Evolutionary conservation across 768 basidiomycete genomes (phyloP).

Genomic region (Rhodotorula diobovata): DNA sequence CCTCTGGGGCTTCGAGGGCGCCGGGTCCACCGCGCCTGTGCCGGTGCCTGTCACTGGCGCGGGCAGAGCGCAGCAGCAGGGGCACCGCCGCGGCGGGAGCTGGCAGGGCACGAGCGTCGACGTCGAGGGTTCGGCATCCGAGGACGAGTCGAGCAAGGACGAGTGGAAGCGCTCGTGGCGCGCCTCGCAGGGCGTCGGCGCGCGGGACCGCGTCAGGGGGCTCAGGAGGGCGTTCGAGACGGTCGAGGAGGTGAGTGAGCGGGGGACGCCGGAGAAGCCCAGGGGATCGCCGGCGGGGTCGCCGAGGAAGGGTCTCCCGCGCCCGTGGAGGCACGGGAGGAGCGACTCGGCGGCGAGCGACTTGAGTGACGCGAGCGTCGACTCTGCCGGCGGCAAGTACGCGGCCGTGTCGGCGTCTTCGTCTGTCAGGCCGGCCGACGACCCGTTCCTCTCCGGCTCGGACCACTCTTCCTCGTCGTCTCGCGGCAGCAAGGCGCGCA

Average conservation of each 20-base stretch:
- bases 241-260: not conserved
- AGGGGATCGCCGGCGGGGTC: too few species aligned
- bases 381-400: constrained; percentile 16
- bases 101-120: constrained; percentile 17
- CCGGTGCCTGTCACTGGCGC: not conserved
- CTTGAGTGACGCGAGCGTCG: constrained; percentile 21
- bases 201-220: constrained; percentile 29
- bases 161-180: constrained; percentile 35
- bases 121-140: constrained; percentile 22
- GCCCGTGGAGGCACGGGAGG: not conserved
- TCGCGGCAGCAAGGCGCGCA: too few species aligned
- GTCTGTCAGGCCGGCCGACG: not conserved
- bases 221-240: constrained; percentile 36
- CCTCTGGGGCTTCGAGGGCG: constrained; percentile 29
- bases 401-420: not conserved
- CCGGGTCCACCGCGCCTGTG: not conserved
- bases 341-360: constrained; percentile 9
- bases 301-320: not conserved
- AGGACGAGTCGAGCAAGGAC: constrained; percentile 37
- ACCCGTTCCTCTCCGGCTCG: not conserved
- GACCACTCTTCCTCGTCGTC: not conserved
- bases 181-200: constrained; percentile 13
- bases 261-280: not conserved
- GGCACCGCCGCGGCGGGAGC: not conserved
- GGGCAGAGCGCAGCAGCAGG: too few species aligned